Percentiles rank a stretch among this genome's conserved stretches.
Evolutionary conservation across 495 filamentous ascomycete species (phyloP).

Genomic region (Talaromyces thailandensis): DNA sequence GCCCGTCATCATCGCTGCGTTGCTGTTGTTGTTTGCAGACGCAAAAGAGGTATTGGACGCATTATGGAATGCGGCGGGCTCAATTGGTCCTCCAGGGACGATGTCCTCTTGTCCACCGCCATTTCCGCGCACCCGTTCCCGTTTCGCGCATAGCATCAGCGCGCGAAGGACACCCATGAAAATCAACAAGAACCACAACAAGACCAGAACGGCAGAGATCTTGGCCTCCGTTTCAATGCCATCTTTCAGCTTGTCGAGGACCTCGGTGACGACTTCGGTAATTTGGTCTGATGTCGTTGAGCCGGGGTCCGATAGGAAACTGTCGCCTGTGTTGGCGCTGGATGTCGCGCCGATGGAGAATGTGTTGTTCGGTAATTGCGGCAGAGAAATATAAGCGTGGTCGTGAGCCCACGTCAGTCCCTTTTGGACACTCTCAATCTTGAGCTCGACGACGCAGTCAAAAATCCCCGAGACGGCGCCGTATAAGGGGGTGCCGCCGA

Average conservation of each 20-base stretch:
- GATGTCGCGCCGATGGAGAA: conserved; percentile 73
- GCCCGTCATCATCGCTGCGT: background rate
- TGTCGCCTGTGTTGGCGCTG: conserved; percentile 48
- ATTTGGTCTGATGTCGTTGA: conserved; percentile 68
- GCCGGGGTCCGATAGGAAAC: conserved; percentile 67
- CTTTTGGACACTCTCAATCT: conserved; percentile 65
- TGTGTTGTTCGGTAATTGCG: conserved; percentile 64
- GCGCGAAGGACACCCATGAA: conserved; percentile 65
- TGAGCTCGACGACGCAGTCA: conserved; percentile 67
- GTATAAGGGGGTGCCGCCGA: conserved; percentile 69
- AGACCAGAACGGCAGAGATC: conserved; percentile 61
- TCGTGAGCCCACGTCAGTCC: conserved; percentile 86
- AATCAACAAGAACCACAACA: conserved; percentile 66
- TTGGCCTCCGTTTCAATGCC: conserved; percentile 66
- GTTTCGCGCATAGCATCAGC: conserved; percentile 35
- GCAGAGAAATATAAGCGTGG: conserved; percentile 75
- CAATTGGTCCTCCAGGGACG: conserved; percentile 10
- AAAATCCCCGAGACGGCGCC: conserved; percentile 64
- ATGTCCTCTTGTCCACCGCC: conserved; percentile 30
- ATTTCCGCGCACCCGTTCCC: conserved; percentile 35
- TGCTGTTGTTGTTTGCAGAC: background rate
- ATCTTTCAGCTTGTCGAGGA: conserved; percentile 52
- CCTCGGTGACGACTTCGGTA: conserved; percentile 58
- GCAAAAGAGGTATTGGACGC: background rate
- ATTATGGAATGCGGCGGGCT: background rate